Evolutionary conservation across 805 yeast species (phyloP).

Genomic region (Lachancea dasiensis): DNA sequence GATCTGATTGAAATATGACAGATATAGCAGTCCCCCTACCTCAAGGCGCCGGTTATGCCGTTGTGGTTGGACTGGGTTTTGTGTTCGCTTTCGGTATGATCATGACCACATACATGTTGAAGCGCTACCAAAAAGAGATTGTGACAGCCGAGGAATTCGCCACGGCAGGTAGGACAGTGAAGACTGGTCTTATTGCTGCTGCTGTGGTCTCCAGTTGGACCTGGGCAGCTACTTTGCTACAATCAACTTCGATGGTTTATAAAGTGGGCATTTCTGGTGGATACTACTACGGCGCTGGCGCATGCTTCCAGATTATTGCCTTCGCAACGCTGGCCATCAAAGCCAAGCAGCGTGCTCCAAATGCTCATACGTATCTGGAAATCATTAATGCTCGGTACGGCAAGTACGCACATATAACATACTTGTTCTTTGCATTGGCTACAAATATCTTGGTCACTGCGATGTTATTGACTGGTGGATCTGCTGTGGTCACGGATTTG

Average conservation of each 20-base stretch:
- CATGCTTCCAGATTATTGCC: constrained; percentile 78
- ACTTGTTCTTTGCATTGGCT: constrained; percentile 74
- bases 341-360: constrained; percentile 84
- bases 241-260: constrained; percentile 75
- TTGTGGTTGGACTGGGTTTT: constrained; percentile 82
- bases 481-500: constrained; percentile 71
- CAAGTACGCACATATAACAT: constrained; percentile 59
- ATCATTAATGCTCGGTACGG: constrained; percentile 81
- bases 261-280: constrained; percentile 75
- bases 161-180: constrained; percentile 87
- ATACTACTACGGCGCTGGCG: constrained; percentile 85
- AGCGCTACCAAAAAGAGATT: constrained; percentile 76
- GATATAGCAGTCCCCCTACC: constrained; percentile 39
- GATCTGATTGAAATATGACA: no score
- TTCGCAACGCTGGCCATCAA: constrained; percentile 86
- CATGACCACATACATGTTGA: constrained; percentile 58
- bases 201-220: constrained; percentile 96
- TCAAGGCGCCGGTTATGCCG: constrained; percentile 82
- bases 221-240: constrained; percentile 76
- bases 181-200: constrained; percentile 76
- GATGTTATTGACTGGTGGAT: constrained; percentile 86
- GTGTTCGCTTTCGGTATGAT: constrained; percentile 78
- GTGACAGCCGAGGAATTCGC: constrained; percentile 92
- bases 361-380: constrained; percentile 87
- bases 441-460: constrained; percentile 89